A percentile compares a stretch with the other conserved stretches of the same genome.
phyloP scores from a whole-genome alignment of 768 basidiomycete species.

The Ramaria sp. region DNA sequence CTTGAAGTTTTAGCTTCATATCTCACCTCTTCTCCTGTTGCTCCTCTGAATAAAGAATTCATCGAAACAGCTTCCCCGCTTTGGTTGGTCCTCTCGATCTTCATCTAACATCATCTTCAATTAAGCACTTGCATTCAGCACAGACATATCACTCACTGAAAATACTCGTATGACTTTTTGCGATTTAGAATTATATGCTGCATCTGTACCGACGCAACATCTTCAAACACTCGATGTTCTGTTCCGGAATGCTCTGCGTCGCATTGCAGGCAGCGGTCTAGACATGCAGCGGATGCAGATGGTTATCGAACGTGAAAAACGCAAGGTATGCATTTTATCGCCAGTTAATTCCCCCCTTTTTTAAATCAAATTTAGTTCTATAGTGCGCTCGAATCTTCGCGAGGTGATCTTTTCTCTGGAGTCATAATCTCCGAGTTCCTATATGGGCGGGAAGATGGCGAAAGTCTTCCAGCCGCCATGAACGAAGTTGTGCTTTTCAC shows the following conservation, averaged over 20 bases:
- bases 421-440: conserved; percentile 76
- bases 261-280: conserved; percentile 63
- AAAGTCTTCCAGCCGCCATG: conserved; percentile 60
- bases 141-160: conserved; percentile 78
- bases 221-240: conserved; percentile 62
- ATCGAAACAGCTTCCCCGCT: conserved; percentile 85
- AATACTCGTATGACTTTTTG: conserved; percentile 61
- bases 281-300: conserved; percentile 87
- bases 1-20: conserved; percentile 81
- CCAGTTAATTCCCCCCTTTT: not conserved
- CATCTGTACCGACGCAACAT: conserved; percentile 74
- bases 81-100: conserved; percentile 40
- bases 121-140: conserved; percentile 31
- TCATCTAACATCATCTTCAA: not conserved
- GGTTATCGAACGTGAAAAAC: conserved; percentile 79
- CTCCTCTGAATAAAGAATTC: conserved; percentile 83
- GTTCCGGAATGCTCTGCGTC: conserved; percentile 56
- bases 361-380: conserved; percentile 43
- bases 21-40: conserved; percentile 73
- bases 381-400: conserved; percentile 72
- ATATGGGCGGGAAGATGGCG: conserved; percentile 77
- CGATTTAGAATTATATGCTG: conserved; percentile 67
- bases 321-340: conserved; percentile 45
- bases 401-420: conserved; percentile 69
- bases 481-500: conserved; percentile 71